Percentiles rank a stretch among this genome's conserved stretches.
phyloP scores from a whole-genome alignment of 192 early-diverging fungal genomes.

The Coemansia javaensis region DNA sequence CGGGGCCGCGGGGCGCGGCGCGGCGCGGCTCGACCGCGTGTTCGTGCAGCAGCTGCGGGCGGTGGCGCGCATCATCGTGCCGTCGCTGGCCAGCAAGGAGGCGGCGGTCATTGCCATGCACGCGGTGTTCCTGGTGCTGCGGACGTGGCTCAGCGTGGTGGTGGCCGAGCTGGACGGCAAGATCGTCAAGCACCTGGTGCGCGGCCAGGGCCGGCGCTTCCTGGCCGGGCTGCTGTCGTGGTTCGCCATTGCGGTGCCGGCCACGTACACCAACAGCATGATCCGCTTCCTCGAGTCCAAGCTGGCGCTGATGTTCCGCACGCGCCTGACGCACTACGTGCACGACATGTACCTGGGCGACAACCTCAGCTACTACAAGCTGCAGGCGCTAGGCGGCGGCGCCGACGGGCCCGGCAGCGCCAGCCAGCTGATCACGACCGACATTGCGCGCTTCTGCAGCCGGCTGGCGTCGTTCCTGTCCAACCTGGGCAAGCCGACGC shows the following conservation, averaged over 20 bases:
- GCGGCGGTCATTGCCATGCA: constrained; percentile 74
- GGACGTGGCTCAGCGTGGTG: constrained; percentile 88
- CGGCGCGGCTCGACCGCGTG: constrained; percentile 30
- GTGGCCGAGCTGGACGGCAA: constrained; percentile 90
- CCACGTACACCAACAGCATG: constrained; percentile 98
- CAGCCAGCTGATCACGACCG: constrained; percentile 85
- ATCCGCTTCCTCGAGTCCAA: constrained; percentile 54
- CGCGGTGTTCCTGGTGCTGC: constrained; percentile 77
- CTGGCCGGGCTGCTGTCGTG: constrained; percentile 74
- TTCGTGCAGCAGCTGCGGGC: constrained; percentile 59
- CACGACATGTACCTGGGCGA: constrained; percentile 84
- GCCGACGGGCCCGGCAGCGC: constrained; percentile 85
- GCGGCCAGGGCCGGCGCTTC: constrained; percentile 75
- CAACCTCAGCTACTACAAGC: constrained; percentile 89
- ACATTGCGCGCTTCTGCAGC: constrained; percentile 87
- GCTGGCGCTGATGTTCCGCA: constrained; percentile 76
- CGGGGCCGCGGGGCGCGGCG: not conserved
- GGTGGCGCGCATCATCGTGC: constrained; percentile 79
- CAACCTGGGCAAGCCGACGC: constrained; percentile 90
- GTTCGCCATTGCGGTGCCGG: constrained; percentile 92
- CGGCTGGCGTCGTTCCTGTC: constrained; percentile 83
- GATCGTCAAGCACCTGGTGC: constrained; percentile 91
- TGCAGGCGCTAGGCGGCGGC: constrained; percentile 83
- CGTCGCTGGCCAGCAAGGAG: constrained; percentile 74
- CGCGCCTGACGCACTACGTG: constrained; percentile 82